A percentile compares a stretch with the other conserved stretches of the same genome.
Evolutionary conservation across 192 early-diverging fungal species (phyloP).

Genomic region (Chytriomyces sp.): DNA sequence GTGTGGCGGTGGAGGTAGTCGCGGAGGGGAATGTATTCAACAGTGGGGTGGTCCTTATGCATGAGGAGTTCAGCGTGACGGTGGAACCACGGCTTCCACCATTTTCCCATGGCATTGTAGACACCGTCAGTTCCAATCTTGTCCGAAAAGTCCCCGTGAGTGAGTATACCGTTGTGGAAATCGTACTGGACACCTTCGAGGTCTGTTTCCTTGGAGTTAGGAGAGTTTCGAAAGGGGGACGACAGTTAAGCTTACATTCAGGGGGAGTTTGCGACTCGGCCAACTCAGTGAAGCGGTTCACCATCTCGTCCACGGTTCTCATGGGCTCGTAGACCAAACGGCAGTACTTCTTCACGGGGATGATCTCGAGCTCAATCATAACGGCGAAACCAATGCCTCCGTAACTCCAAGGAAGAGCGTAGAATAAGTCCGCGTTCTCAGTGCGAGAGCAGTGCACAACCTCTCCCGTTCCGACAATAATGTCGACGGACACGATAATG

Average conservation of each 20-base stretch:
- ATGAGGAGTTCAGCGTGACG: constrained; percentile 38
- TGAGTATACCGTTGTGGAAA: constrained; percentile 42
- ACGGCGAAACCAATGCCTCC: constrained; percentile 46
- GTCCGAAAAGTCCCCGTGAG: constrained; percentile 42
- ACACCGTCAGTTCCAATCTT: constrained; percentile 18
- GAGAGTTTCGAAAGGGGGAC: neutral
- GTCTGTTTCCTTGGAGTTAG: neutral
- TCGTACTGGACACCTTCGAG: constrained; percentile 43
- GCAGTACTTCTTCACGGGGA: constrained; percentile 44
- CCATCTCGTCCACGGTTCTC: constrained; percentile 32
- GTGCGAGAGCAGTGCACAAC: constrained; percentile 38
- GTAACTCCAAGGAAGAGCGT: constrained; percentile 46
- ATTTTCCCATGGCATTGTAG: constrained; percentile 41
- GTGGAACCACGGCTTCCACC: constrained; percentile 52
- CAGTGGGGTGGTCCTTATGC: constrained; percentile 28
- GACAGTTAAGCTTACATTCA: constrained; percentile 19
- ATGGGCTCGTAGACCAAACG: constrained; percentile 43
- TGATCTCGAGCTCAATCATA: constrained; percentile 43
- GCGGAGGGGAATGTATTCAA: constrained; percentile 49
- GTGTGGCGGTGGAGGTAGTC: constrained; percentile 53
- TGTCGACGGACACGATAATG: constrained; percentile 34
- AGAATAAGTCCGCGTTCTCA: constrained; percentile 46
- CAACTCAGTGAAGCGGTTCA: constrained; percentile 38
- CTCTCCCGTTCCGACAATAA: constrained; percentile 39
- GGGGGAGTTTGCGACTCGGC: constrained; percentile 28